phyloP scores from a whole-genome alignment of 352 stramenopile genomes.

The Phytophthora meadii region DNA sequence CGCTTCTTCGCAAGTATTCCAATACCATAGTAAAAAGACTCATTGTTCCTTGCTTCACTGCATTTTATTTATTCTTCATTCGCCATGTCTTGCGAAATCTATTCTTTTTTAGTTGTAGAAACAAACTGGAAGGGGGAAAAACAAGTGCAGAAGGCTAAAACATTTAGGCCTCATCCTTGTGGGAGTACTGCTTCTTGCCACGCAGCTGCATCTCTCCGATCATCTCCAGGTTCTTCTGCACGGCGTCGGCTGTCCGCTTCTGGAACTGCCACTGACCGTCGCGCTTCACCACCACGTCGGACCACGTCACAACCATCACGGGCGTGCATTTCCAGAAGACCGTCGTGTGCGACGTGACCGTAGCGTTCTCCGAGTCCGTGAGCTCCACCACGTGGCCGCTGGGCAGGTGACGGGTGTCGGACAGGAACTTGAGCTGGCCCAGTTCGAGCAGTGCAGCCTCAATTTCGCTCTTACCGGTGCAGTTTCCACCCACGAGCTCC shows the following conservation, averaged over 20 bases:
- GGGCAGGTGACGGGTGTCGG: conserved; percentile 82
- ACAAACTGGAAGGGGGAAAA: conserved; percentile 6
- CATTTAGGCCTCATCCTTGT: conserved; percentile 58
- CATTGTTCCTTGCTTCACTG: conserved; percentile 16
- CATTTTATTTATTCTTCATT: conserved; percentile 34
- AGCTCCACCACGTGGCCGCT: conserved; percentile 84
- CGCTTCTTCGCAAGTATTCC: conserved; percentile 5
- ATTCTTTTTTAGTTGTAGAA: conserved; percentile 15
- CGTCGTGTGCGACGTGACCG: conserved; percentile 67
- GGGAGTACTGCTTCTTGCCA: conserved; percentile 89
- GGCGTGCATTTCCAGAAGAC: conserved; percentile 90
- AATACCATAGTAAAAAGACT: background rate
- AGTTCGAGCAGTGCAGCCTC: conserved; percentile 75
- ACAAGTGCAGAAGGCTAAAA: background rate
- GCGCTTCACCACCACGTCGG: conserved; percentile 75
- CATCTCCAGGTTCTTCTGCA: conserved; percentile 92
- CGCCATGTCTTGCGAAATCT: conserved; percentile 17
- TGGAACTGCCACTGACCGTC: conserved; percentile 83
- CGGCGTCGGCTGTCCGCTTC: conserved; percentile 67
- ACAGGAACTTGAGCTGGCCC: conserved; percentile 78
- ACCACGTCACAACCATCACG: conserved; percentile 86
- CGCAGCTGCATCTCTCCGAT: conserved; percentile 89
- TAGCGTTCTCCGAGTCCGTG: conserved; percentile 55
- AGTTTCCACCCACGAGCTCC: conserved; percentile 75
- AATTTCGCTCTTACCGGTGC: conserved; percentile 72